A percentile compares a stretch with the other conserved stretches of the same genome.
These are phyloP conservation scores for Boletus hoseneyae DNA, from an alignment of 1,284 basidiomycete genomes.

Conservation along the genomic window DNA sequence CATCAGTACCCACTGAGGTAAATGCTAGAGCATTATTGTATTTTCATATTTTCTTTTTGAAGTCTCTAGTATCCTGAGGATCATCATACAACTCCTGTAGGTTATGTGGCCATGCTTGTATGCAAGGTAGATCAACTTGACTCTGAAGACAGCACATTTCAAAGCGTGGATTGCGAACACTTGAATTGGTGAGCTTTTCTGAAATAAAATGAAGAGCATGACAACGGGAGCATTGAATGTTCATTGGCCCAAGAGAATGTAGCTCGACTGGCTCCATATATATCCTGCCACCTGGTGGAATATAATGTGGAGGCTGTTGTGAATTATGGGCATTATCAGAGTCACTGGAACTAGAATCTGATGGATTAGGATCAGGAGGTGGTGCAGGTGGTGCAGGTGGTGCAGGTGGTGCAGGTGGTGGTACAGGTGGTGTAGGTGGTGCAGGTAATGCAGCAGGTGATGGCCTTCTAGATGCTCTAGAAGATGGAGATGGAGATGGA, in stretches of 20 bases:
- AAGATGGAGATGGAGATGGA: too few relatives aligned
- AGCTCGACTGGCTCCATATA: too few relatives aligned
- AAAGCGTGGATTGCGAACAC: conserved; percentile 11
- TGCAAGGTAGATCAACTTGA: conserved; percentile 21
- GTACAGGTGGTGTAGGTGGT: too few relatives aligned
- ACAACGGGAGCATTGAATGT: too few relatives aligned
- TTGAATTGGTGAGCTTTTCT: conserved; percentile 19
- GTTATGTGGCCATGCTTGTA: conserved; percentile 16
- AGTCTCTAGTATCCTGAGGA: too few relatives aligned
- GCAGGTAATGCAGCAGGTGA: too few relatives aligned
- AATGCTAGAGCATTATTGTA: conserved; percentile 40
- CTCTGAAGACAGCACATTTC: conserved; percentile 29
- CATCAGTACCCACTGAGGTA: conserved; percentile 36
- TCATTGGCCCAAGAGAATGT: too few relatives aligned
- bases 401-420: too few relatives aligned
- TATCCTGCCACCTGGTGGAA: too few relatives aligned
- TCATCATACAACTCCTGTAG: conserved; percentile 23
- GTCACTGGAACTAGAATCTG: conserved; percentile 24
- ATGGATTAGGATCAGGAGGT: neutral
- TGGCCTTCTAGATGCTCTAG: too few relatives aligned
- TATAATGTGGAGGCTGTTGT: too few relatives aligned
- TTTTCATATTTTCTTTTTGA: conserved; percentile 32
- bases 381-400: neutral
- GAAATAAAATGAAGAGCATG: conserved; percentile 22
- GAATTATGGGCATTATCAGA: too few relatives aligned